A percentile compares a stretch with the other conserved stretches of the same genome.
These are phyloP conservation scores for Fusarium luffae DNA, from an alignment of 2,329 filamentous ascomycete genomes.

Conservation along the genomic window DNA sequence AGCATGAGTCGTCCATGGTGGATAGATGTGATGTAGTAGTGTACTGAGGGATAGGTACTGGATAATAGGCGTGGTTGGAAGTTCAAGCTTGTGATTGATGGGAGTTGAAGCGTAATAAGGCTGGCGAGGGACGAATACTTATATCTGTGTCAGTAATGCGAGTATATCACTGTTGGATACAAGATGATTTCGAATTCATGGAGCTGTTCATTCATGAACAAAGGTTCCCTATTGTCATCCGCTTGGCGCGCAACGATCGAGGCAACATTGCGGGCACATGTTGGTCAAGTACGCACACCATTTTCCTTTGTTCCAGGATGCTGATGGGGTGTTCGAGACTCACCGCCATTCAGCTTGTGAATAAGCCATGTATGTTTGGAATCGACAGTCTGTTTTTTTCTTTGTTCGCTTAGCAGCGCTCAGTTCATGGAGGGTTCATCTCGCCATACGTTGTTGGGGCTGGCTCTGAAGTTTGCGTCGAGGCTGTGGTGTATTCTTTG, in stretches of 20 bases:
- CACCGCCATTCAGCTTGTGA: not conserved
- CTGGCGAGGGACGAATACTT: not conserved
- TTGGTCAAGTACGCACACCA: not conserved
- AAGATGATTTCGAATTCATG: too few species aligned
- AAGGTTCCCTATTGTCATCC: not conserved
- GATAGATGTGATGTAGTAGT: not conserved
- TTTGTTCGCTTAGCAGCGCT: not conserved
- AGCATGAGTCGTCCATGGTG: not conserved
- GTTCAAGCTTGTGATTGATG: not conserved
- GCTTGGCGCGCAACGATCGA: not conserved
- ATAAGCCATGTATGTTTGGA: not conserved
- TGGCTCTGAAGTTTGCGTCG: not conserved
- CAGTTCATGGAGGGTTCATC: not conserved
- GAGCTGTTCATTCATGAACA: not conserved
- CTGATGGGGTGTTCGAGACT: not conserved
- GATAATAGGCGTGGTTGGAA: not conserved
- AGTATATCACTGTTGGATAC: not conserved
- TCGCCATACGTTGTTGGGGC: not conserved
- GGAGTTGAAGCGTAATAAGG: not conserved
- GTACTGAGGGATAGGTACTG: not conserved
- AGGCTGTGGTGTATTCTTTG: not conserved
- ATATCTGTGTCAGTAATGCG: not conserved
- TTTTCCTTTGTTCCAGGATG: not conserved
- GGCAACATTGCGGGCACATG: not conserved
- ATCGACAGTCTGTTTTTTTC: not conserved